Evolutionary conservation across 1,284 basidiomycete species (phyloP).

Genomic region (Microbotryum intermedium): DNA sequence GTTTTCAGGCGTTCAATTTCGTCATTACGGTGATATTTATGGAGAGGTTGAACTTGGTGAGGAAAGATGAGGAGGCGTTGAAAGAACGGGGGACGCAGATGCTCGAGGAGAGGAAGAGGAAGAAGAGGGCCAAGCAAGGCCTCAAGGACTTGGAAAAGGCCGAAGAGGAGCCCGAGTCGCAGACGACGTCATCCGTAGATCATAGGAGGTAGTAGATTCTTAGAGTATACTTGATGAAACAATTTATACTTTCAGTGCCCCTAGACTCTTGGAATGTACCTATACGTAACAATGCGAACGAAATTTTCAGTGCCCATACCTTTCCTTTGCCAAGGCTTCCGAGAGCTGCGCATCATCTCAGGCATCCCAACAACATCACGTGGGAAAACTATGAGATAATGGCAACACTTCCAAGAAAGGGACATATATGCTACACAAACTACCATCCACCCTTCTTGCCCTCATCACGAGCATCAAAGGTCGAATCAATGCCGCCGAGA

Average conservation of each 20-base stretch:
- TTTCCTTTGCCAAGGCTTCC: background rate
- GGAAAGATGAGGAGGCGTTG: slow-evolving; percentile 50
- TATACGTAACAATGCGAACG: no score
- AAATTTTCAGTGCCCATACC: background rate
- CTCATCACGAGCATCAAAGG: background rate
- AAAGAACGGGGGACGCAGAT: slow-evolving; percentile 40
- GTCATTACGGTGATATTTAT: slow-evolving; percentile 52
- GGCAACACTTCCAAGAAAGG: background rate
- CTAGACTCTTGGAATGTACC: no score
- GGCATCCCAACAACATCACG: background rate
- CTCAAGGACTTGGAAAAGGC: background rate
- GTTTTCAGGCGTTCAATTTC: slow-evolving; percentile 45
- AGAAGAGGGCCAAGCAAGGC: slow-evolving; percentile 5
- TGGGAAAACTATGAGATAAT: background rate
- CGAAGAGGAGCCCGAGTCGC: background rate
- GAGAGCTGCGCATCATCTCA: background rate
- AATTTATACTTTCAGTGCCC: no score
- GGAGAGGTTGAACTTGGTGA: slow-evolving; percentile 50
- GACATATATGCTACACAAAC: background rate
- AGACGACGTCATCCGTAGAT: no score
- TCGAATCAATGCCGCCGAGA: background rate
- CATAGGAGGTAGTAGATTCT: no score
- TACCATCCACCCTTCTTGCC: background rate
- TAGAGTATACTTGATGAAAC: no score
- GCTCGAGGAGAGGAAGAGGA: slow-evolving; percentile 26